Conservation (phyloP, 2,329 filamentous ascomycete genomes). For the Pestalotiopsis sp. region DNA sequence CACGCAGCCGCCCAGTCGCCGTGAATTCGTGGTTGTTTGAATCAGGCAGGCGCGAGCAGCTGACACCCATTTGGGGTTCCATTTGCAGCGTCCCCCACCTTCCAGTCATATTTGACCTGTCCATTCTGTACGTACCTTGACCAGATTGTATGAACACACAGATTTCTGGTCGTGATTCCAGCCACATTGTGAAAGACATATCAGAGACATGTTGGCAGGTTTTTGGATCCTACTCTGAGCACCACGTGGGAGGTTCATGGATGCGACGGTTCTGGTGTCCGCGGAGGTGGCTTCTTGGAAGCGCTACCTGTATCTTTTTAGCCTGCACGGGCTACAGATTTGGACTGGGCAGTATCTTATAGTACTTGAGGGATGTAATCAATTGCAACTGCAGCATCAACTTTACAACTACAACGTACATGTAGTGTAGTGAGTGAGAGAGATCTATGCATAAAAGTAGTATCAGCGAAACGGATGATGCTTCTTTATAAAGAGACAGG, state of each 20-base stretch:
- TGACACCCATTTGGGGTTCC: neutral
- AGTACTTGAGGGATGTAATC: too few species aligned
- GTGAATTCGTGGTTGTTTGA: neutral
- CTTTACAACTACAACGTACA: neutral
- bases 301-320: too few species aligned
- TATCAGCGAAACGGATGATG: neutral
- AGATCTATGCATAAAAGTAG: neutral
- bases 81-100: neutral
- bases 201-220: neutral
- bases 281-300: too few species aligned
- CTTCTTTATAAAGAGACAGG: neutral
- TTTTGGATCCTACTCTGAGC: neutral
- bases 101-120: neutral
- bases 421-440: neutral
- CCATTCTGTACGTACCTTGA: too few species aligned
- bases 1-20: too few species aligned
- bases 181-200: neutral
- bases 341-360: too few species aligned
- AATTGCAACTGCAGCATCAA: too few species aligned
- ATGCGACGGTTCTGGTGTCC: too few species aligned
- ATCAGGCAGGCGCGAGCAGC: conserved; percentile 7
- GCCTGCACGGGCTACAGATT: too few species aligned
- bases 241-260: too few species aligned
- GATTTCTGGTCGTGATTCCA: neutral
- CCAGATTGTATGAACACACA: too few species aligned